Percentiles rank a stretch among this genome's conserved stretches.
These are phyloP conservation scores for Lactarius deliciosus DNA, from an alignment of 768 basidiomycete genomes.

Conservation along the genomic window DNA sequence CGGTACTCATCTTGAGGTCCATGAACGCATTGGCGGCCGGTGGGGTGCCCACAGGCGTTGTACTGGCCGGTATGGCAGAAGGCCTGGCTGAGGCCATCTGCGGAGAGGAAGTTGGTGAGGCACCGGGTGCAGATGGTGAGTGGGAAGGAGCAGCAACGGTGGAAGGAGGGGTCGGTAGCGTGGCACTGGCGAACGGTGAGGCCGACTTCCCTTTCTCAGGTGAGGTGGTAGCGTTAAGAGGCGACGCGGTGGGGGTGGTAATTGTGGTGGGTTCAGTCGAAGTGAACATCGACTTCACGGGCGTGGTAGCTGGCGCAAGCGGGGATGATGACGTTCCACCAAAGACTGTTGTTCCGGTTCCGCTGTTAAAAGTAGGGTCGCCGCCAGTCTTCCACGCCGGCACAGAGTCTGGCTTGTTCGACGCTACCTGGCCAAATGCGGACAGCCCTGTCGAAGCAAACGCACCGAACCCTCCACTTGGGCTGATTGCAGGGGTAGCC, in stretches of 20 bases:
- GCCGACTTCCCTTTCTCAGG: conserved; percentile 1
- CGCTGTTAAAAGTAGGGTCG: conserved; percentile 15
- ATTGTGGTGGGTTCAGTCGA: conserved; percentile 7
- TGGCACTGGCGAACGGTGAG: conserved; percentile 2
- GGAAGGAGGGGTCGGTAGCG: conserved; percentile 9
- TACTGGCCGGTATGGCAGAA: conserved; percentile 20
- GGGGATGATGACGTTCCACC: conserved; percentile 11
- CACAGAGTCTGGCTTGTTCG: conserved; percentile 7
- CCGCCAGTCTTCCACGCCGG: conserved; percentile 28
- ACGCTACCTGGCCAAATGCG: conserved; percentile 17
- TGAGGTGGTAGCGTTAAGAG: background rate
- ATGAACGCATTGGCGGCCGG: conserved; percentile 26
- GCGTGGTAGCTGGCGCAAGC: conserved; percentile 6
- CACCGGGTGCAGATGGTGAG: background rate
- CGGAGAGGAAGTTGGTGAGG: conserved; percentile 13
- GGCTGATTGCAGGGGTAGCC: conserved; percentile 2
- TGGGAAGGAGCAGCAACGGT: background rate
- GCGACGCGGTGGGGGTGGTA: conserved; percentile 20
- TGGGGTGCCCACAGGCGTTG: conserved; percentile 32
- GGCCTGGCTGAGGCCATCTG: background rate
- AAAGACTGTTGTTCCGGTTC: conserved; percentile 17
- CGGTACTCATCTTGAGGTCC: conserved; percentile 23
- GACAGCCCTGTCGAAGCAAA: conserved; percentile 30
- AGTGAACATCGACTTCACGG: conserved; percentile 9
- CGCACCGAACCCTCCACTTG: conserved; percentile 36